These are phyloP conservation scores for Chaetomium sp. DNA, from an alignment of 2,329 filamentous ascomycete species.

Conservation along the genomic window DNA sequence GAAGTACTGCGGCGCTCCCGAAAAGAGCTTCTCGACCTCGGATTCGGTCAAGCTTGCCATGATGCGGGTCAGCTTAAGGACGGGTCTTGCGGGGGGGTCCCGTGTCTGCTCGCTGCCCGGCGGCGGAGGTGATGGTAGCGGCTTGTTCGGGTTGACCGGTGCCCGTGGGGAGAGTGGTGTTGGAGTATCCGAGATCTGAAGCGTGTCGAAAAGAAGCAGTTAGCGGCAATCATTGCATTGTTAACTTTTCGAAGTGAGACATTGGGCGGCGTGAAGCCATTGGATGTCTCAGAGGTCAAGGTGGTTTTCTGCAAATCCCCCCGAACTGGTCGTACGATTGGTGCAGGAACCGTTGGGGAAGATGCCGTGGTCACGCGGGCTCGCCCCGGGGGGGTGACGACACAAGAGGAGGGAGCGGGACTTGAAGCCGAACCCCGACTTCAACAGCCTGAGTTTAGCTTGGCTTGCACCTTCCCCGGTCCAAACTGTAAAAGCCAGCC, in stretches of 20 bases:
- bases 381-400: conserved; percentile 23
- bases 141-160: conserved; percentile 56
- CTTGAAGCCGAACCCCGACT: background rate
- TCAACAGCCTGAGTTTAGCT: conserved; percentile 14
- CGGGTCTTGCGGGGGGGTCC: conserved; percentile 46
- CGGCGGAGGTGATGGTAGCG: conserved; percentile 56
- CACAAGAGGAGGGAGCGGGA: conserved; percentile 11
- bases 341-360: conserved; percentile 25
- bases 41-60: conserved; percentile 61
- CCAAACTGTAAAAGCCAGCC: background rate
- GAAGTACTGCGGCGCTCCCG: conserved; percentile 74
- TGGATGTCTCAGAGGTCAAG: background rate
- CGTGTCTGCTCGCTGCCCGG: conserved; percentile 46
- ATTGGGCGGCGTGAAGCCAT: conserved; percentile 8
- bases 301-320: conserved; percentile 18
- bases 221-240: conserved; percentile 25
- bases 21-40: conserved; percentile 71
- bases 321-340: conserved; percentile 32
- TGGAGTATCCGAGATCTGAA: conserved; percentile 31
- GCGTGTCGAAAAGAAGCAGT: conserved; percentile 26
- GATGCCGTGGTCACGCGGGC: conserved; percentile 33
- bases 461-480: conserved; percentile 11
- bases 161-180: conserved; percentile 41
- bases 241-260: conserved; percentile 15
- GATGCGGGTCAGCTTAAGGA: conserved; percentile 58